Percentiles rank a stretch among this genome's conserved stretches.
phyloP scores from a whole-genome alignment of 2,329 filamentous ascomycete genomes.

The Coniochaeta ligniaria region DNA sequence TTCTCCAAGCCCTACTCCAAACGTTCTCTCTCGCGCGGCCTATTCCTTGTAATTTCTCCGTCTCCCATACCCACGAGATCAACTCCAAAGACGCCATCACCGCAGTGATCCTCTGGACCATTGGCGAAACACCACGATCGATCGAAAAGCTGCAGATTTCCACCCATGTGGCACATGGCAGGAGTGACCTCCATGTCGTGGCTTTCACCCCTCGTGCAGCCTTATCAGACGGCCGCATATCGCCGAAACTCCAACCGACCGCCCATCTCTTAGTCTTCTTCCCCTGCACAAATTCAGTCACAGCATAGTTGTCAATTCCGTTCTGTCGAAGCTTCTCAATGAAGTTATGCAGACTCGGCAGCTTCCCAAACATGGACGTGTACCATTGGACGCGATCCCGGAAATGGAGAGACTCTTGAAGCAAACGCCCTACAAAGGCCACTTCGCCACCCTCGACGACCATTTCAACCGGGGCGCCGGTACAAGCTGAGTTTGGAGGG shows the following conservation, averaged over 20 bases:
- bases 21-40: slow-evolving; percentile 65
- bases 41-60: slow-evolving; percentile 42
- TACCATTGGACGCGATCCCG: slow-evolving; percentile 71
- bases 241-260: slow-evolving; percentile 77
- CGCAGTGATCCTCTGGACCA: slow-evolving; percentile 28
- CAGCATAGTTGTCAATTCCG: slow-evolving; percentile 68
- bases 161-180: slow-evolving; percentile 34
- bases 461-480: slow-evolving; percentile 80
- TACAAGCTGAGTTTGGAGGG: slow-evolving; percentile 65
- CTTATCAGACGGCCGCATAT: slow-evolving; percentile 51
- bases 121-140: slow-evolving; percentile 28
- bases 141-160: slow-evolving; percentile 38
- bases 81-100: slow-evolving; percentile 52
- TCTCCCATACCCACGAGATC: slow-evolving; percentile 56
- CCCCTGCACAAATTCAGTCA: slow-evolving; percentile 73
- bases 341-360: slow-evolving; percentile 57
- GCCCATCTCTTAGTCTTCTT: slow-evolving; percentile 78
- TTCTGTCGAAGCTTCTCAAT: slow-evolving; percentile 51
- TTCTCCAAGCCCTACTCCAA: slow-evolving; percentile 68
- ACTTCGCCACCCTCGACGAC: slow-evolving; percentile 68
- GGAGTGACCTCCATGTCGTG: slow-evolving; percentile 29
- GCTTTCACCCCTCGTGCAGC: slow-evolving; percentile 37
- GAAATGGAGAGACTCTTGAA: slow-evolving; percentile 19
- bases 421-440: slow-evolving; percentile 80
- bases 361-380: slow-evolving; percentile 82